Conservation (phyloP, 768 basidiomycete genomes). For the Lenzites betulinus region DNA sequence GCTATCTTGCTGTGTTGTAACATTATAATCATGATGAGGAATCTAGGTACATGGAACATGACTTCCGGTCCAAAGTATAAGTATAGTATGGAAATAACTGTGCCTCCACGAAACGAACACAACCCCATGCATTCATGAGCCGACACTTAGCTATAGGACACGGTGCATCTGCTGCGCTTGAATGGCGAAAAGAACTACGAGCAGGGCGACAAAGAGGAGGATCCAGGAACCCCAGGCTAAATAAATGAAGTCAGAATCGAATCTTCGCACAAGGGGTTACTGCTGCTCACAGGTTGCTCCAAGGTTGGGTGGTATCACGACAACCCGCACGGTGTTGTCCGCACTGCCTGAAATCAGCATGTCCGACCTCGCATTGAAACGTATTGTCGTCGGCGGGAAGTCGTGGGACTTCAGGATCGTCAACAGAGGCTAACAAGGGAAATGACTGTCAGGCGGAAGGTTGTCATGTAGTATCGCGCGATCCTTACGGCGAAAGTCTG, state of each 20-base stretch:
- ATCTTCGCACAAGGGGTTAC: neutral
- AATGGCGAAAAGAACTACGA: slow-evolving; percentile 36
- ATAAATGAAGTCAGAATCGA: neutral
- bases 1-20: slow-evolving; percentile 12
- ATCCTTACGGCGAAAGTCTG: slow-evolving; percentile 71
- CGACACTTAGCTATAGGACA: neutral
- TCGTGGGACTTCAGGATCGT: slow-evolving; percentile 94
- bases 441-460: neutral
- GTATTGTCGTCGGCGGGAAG: slow-evolving; percentile 87
- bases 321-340: slow-evolving; percentile 82
- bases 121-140: neutral
- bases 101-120: neutral
- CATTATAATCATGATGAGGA: slow-evolving; percentile 11
- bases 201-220: slow-evolving; percentile 30
- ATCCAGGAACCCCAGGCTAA: slow-evolving; percentile 35
- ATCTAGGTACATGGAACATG: slow-evolving; percentile 10
- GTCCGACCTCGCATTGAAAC: slow-evolving; percentile 83
- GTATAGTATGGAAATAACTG: neutral
- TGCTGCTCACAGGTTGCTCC: slow-evolving; percentile 53
- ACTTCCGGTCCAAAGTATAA: slow-evolving; percentile 14
- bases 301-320: slow-evolving; percentile 64
- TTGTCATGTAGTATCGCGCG: neutral
- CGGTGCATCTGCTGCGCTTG: slow-evolving; percentile 30
- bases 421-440: slow-evolving; percentile 66
- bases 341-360: slow-evolving; percentile 87